phyloP scores from a whole-genome alignment of 2,329 filamentous ascomycete species.

The Pseudohalonectria lignicola region DNA sequence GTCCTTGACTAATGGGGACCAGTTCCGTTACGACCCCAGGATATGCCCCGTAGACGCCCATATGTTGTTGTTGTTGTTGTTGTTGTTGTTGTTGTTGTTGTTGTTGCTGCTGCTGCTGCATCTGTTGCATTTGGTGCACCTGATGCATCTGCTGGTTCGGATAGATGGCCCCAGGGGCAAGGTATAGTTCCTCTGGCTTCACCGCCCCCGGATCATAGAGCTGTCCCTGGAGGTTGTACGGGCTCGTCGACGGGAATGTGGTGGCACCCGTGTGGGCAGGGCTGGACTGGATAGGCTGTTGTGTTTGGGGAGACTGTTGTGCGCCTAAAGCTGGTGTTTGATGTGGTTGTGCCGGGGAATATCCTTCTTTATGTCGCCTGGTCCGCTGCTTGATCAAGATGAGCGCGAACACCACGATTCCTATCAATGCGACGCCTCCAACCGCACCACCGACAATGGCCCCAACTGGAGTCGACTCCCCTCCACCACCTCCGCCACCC shows the following conservation, averaged over 20 bases:
- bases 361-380: background rate
- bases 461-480: background rate
- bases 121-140: background rate
- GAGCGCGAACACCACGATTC: background rate
- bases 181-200: background rate
- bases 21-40: too few relatives aligned
- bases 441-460: conserved; percentile 1
- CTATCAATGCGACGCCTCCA: background rate
- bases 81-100: background rate
- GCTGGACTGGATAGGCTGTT: background rate
- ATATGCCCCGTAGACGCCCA: too few relatives aligned
- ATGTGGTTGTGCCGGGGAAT: too few relatives aligned
- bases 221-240: background rate
- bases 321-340: background rate
- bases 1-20: too few relatives aligned
- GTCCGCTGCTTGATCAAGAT: background rate
- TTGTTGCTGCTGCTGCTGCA: background rate
- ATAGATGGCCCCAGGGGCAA: background rate
- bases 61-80: background rate
- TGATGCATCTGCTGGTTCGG: background rate
- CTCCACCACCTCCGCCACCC: background rate
- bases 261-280: background rate
- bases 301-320: background rate
- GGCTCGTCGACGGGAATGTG: background rate
- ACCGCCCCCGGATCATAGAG: background rate